Evolutionary conservation across 2,329 filamentous ascomycete genomes (phyloP).

Genomic region (Sclerotinia minor): DNA sequence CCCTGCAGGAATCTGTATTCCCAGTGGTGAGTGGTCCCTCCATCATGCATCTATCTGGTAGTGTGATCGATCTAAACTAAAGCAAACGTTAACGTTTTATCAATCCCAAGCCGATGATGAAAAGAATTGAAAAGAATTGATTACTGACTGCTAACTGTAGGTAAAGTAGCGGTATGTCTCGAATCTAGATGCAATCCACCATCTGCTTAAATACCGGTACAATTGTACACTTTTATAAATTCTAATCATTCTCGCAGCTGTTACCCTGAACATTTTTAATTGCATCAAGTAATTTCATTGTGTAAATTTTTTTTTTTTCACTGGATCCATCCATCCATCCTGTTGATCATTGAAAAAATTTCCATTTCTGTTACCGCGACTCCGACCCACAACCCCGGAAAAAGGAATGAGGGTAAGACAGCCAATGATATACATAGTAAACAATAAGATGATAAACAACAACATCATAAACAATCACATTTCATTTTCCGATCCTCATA

Average conservation of each 20-base stretch:
- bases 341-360: background rate
- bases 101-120: background rate
- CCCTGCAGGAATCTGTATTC: background rate
- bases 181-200: no score
- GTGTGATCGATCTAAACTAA: background rate
- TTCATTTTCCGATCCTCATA: background rate
- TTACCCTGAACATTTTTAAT: background rate
- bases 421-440: no score
- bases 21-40: no score
- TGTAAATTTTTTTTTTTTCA: background rate
- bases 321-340: background rate
- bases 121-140: no score
- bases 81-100: no score
- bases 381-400: background rate
- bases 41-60: background rate
- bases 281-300: background rate
- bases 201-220: background rate
- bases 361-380: background rate
- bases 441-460: no score
- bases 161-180: background rate
- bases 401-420: background rate
- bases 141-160: no score
- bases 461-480: background rate
- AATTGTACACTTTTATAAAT: background rate
- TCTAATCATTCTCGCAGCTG: background rate